Conservation (phyloP, 2,329 filamentous ascomycete genomes). For the Rachicladosporium sp. region DNA sequence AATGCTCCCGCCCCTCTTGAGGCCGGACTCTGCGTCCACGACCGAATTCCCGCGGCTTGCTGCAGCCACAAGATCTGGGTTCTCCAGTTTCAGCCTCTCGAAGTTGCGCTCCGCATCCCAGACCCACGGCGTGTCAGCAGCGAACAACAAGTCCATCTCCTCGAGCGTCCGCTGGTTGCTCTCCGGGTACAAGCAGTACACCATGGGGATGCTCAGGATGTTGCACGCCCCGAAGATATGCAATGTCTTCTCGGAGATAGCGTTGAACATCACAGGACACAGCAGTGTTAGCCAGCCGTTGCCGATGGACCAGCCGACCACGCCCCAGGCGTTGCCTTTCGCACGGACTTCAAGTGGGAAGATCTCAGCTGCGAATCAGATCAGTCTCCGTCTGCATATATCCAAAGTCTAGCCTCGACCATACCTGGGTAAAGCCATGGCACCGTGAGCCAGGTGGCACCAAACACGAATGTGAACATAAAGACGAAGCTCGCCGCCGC, state of each 20-base stretch:
- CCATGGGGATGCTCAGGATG: constrained; percentile 49
- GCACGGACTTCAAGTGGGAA: constrained; percentile 28
- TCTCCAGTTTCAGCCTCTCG: constrained; percentile 46
- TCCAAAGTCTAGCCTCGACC: not conserved
- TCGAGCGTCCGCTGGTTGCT: constrained; percentile 60
- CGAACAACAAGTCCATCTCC: constrained; percentile 63
- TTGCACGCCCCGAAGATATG: constrained; percentile 63
- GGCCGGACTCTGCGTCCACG: constrained; percentile 14
- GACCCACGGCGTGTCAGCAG: constrained; percentile 52
- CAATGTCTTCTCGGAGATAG: constrained; percentile 54
- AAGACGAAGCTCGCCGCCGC: constrained; percentile 59
- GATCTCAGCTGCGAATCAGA: constrained; percentile 24
- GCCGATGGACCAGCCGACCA: constrained; percentile 42
- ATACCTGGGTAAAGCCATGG: constrained; percentile 21
- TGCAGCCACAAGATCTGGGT: constrained; percentile 29
- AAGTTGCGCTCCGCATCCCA: constrained; percentile 61
- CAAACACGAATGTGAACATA: constrained; percentile 53
- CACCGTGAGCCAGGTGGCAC: constrained; percentile 49
- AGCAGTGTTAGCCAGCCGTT: constrained; percentile 48
- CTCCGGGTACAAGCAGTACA: constrained; percentile 64
- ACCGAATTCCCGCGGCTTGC: constrained; percentile 18
- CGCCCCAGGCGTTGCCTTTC: constrained; percentile 8
- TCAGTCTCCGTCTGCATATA: too few relatives aligned
- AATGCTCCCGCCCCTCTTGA: constrained; percentile 2
- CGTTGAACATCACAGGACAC: constrained; percentile 41